Evolutionary conservation across 2,329 filamentous ascomycete genomes (phyloP).

Genomic region (Dichotomopilus funicola): DNA sequence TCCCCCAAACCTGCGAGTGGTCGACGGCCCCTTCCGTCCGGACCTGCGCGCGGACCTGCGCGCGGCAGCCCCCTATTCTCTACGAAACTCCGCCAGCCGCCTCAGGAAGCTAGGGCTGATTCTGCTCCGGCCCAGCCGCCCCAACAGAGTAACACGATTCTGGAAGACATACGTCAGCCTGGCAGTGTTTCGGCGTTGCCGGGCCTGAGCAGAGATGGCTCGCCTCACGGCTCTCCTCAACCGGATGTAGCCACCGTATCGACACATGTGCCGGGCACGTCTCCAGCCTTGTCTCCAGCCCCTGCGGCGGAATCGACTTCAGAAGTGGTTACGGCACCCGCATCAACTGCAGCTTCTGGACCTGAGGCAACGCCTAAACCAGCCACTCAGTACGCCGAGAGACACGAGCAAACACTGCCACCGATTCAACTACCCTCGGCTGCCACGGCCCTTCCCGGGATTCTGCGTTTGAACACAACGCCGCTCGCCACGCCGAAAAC

Average conservation of each 20-base stretch:
- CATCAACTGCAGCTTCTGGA: neutral
- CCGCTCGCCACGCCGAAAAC: slow-evolving; percentile 8
- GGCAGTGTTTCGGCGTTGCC: neutral
- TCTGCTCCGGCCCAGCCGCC: slow-evolving; percentile 5
- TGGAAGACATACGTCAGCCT: neutral
- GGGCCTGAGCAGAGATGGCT: neutral
- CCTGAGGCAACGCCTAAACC: neutral
- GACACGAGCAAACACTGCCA: neutral
- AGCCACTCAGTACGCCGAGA: neutral
- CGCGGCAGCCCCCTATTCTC: neutral
- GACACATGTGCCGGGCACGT: neutral
- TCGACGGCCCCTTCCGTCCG: slow-evolving; percentile 4
- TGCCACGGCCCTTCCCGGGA: neutral
- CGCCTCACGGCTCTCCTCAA: neutral
- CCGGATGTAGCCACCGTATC: neutral
- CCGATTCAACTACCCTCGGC: neutral
- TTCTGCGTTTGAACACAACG: neutral
- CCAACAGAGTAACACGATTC: neutral
- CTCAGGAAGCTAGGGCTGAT: slow-evolving; percentile 3
- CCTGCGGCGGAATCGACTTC: neutral
- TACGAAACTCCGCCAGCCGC: neutral
- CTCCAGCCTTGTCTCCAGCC: neutral
- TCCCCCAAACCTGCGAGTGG: slow-evolving; percentile 2
- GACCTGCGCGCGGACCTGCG: neutral
- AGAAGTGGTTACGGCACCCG: too few species aligned